A percentile compares a stretch with the other conserved stretches of the same genome.
Conservation (phyloP, 805 yeast species). For the Ogataea sp. region DNA sequence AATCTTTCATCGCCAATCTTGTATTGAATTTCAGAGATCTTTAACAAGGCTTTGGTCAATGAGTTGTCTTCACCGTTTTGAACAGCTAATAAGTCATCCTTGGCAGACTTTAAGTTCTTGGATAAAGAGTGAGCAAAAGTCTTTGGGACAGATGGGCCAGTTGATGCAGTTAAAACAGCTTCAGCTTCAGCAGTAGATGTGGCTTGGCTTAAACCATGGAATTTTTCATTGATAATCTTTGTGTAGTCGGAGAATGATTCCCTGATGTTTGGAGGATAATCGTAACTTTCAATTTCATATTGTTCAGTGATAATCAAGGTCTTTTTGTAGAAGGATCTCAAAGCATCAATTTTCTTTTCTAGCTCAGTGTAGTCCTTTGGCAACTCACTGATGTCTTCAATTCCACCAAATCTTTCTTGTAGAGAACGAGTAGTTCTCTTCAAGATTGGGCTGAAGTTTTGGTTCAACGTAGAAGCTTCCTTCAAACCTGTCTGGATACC, state of each 20-base stretch:
- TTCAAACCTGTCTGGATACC: conserved; percentile 23
- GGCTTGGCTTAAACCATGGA: conserved; percentile 55
- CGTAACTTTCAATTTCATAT: conserved; percentile 68
- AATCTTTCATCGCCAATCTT: conserved; percentile 62
- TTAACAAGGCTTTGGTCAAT: conserved; percentile 45
- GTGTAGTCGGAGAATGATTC: conserved; percentile 61
- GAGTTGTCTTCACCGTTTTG: conserved; percentile 29
- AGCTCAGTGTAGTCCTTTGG: conserved; percentile 66
- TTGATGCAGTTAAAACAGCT: conserved; percentile 33
- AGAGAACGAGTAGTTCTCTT: conserved; percentile 52
- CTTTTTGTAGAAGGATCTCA: conserved; percentile 51
- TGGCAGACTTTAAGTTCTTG: conserved; percentile 44
- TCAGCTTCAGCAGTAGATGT: conserved; percentile 61
- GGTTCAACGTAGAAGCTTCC: conserved; percentile 26
- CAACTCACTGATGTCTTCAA: conserved; percentile 62
- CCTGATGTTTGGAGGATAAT: conserved; percentile 71
- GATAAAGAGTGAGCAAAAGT: conserved; percentile 68
- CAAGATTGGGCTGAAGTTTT: conserved; percentile 43
- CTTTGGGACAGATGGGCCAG: conserved; percentile 42
- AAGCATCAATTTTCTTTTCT: conserved; percentile 59
- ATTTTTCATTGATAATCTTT: conserved; percentile 45
- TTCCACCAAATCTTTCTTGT: conserved; percentile 54
- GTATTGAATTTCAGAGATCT: conserved; percentile 46
- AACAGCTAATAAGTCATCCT: conserved; percentile 30
- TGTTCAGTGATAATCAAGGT: conserved; percentile 47